These are phyloP conservation scores for Pontederia paniculata DNA, from an alignment of 176 grass and related monocot species.

Conservation along the genomic window DNA sequence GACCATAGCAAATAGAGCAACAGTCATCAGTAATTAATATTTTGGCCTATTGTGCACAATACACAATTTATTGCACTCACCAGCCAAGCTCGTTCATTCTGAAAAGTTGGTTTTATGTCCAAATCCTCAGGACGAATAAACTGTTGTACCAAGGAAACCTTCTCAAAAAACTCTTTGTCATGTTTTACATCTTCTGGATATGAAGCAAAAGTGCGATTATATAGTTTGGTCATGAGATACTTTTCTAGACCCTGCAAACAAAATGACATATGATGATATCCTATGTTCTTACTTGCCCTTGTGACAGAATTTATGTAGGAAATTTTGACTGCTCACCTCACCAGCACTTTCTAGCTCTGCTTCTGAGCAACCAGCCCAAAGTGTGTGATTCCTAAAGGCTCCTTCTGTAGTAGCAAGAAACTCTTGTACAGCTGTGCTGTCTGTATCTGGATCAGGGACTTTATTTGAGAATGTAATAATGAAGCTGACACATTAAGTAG, in stretches of 20 bases:
- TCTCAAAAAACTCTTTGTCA: conserved; percentile 88
- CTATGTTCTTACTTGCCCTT: not conserved
- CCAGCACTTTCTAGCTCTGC: conserved; percentile 94
- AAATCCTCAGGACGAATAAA: conserved; percentile 87
- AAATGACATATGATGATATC: not conserved
- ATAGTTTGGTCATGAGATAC: conserved; percentile 95
- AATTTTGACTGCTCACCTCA: conserved; percentile 55
- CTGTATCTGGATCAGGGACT: conserved; percentile 83
- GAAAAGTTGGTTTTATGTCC: conserved; percentile 85
- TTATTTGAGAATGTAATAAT: conserved; percentile 77
- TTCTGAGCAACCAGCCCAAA: conserved; percentile 94
- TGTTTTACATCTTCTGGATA: conserved; percentile 82
- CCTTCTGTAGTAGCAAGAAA: conserved; percentile 93
- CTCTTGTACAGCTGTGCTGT: conserved; percentile 67
- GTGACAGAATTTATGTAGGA: not conserved
- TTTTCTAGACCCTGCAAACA: conserved; percentile 89
- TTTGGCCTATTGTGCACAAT: not conserved
- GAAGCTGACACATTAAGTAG: conserved; percentile 44
- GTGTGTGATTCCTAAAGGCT: conserved; percentile 71
- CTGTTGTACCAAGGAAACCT: conserved; percentile 77
- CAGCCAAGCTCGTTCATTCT: conserved; percentile 95
- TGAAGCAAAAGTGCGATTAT: conserved; percentile 83
- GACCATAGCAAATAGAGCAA: not conserved
- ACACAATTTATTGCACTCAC: conserved; percentile 22
- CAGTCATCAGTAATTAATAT: not conserved